These are phyloP conservation scores for Musa schizocarpa DNA, from an alignment of 176 grass and related monocot genomes.

Conservation along the genomic window DNA sequence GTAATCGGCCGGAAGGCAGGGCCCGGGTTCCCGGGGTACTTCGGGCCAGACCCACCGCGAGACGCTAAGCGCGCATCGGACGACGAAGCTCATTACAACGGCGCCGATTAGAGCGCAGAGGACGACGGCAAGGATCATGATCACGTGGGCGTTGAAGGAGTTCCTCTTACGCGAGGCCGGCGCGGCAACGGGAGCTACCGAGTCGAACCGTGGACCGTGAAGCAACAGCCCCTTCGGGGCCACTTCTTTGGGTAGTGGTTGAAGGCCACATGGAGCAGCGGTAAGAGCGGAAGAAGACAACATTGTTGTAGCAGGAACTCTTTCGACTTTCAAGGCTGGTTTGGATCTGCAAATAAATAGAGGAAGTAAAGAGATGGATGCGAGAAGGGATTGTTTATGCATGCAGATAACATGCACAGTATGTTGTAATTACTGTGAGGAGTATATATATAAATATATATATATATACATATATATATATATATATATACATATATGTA, in stretches of 20 bases:
- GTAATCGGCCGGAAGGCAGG: not conserved
- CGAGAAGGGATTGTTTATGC: too few relatives aligned
- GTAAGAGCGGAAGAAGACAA: not conserved
- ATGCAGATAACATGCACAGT: too few relatives aligned
- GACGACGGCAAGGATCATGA: slow-evolving; percentile 51
- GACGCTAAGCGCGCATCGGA: slow-evolving; percentile 46
- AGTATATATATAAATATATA: too few relatives aligned
- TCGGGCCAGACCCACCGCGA: slow-evolving; percentile 36
- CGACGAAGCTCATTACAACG: slow-evolving; percentile 28
- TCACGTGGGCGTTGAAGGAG: slow-evolving; percentile 42
- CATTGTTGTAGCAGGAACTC: not conserved
- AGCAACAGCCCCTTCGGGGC: not conserved
- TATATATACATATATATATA: too few relatives aligned
- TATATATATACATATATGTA: too few relatives aligned
- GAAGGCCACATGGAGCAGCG: not conserved
- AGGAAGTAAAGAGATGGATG: too few relatives aligned
- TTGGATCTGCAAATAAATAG: too few relatives aligned
- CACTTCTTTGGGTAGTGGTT: too few relatives aligned
- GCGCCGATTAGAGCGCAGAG: slow-evolving; percentile 46
- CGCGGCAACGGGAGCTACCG: not conserved
- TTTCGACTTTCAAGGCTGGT: too few relatives aligned
- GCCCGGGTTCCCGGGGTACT: not conserved
- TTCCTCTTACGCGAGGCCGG: not conserved
- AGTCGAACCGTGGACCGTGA: too few relatives aligned
- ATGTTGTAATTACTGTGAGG: too few relatives aligned